Evolutionary conservation across 352 stramenopile genomes (phyloP), one percentile per base, ranked within the genome.

Genomic region (Phytophthora syringae): DNA sequence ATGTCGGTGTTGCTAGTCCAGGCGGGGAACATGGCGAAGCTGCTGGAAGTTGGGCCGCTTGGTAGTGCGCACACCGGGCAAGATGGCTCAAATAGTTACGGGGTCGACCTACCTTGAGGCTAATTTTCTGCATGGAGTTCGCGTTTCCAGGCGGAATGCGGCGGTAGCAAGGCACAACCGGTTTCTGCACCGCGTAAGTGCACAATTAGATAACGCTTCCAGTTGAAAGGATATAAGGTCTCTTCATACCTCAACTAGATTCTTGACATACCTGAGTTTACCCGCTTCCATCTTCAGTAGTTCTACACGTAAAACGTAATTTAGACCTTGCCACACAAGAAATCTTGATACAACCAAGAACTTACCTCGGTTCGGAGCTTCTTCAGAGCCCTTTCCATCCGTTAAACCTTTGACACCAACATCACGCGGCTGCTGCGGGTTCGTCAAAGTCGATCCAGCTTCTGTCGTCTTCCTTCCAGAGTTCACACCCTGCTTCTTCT

Each of bases 81-180:
- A 39, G 32, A 16, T 39, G 32, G 32, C 11, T 16, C 6, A 16
- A 10, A 16, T 39, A 39, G 12, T 39, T 39, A 9, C 32, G 32
- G 7, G 32, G 7, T 9, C 32, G 5, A 39, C 32, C 32, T 16
- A 39, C 12, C 7, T n/a, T n/a, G n/a, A n/a, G n/a, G n/a, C n/a
- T n/a, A 43, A 94, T 88, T 59, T 94, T 94, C 48, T 92, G 82
- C 70, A 92, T 94, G 58, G 90, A 94, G 50, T 94, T 94, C 4
- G 79, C 79, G 44, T 94, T 94, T 9, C 82, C 86, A 22, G 73
- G 73, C 2, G 86, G 79, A 53, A 94, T 93, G 42, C 84, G 84
- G 18, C 86, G 86, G 60, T 94, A 94, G 10, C 86, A 84, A 63
- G 86, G 86, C 9, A 94, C 82, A 45, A 91, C 84, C 4, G 86